Evolutionary conservation across 1,284 basidiomycete genomes (phyloP).

Genomic region (Malassezia vespertilionis): DNA sequence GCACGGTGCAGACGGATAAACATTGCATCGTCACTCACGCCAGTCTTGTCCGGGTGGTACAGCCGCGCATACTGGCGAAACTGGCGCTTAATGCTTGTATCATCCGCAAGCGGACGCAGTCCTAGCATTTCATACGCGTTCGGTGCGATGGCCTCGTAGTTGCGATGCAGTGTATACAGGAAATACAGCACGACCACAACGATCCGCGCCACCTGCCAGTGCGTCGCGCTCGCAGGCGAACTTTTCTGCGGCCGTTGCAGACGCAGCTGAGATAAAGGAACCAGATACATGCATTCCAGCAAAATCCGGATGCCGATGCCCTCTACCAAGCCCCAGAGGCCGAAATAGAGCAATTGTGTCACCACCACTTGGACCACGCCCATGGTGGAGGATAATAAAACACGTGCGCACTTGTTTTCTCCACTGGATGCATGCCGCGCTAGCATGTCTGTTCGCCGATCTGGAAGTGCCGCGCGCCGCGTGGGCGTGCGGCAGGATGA

Average conservation of each 20-base stretch:
- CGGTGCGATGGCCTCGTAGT: background rate
- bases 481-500: background rate
- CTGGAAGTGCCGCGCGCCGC: too few species aligned
- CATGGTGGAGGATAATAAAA: slow-evolving; percentile 1
- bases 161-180: background rate
- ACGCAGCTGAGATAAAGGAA: background rate
- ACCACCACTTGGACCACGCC: background rate
- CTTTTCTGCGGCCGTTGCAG: slow-evolving; percentile 1
- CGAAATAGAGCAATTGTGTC: slow-evolving; percentile 1
- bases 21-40: background rate
- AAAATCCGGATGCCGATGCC: background rate
- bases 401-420: too few species aligned
- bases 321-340: slow-evolving; percentile 4
- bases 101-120: background rate
- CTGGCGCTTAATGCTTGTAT: slow-evolving; percentile 3
- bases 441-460: background rate
- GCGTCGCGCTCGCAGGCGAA: background rate
- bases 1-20: slow-evolving; percentile 5
- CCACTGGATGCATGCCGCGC: too few species aligned
- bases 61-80: slow-evolving; percentile 10
- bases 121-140: slow-evolving; percentile 1
- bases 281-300: background rate
- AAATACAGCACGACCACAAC: slow-evolving; percentile 2
- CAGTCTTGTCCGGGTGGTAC: slow-evolving; percentile 15
- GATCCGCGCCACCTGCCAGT: slow-evolving; percentile 2